These are phyloP conservation scores for Coprinopsis cinerea DNA, from an alignment of 768 basidiomycete genomes.

Conservation along the genomic window DNA sequence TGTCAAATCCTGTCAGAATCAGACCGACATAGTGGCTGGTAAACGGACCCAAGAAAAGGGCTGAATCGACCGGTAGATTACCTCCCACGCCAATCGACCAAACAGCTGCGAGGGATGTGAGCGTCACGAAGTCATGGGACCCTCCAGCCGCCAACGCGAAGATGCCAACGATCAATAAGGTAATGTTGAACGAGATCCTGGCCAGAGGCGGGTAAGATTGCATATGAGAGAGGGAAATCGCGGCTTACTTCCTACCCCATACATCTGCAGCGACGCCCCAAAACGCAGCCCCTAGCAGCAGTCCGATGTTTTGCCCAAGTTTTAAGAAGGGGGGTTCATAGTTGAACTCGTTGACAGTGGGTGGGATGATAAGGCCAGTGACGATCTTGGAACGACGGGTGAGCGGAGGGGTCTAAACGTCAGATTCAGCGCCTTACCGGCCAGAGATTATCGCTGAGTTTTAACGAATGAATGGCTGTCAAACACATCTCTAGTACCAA, in stretches of 20 bases:
- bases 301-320: constrained; percentile 65
- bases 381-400: constrained; percentile 16
- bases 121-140: constrained; percentile 42
- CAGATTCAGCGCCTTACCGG: constrained; percentile 12
- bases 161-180: constrained; percentile 58
- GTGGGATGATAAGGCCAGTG: constrained; percentile 46
- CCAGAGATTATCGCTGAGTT: constrained; percentile 24
- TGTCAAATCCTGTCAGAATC: constrained; percentile 14
- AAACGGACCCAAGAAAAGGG: constrained; percentile 62
- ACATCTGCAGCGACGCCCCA: constrained; percentile 67
- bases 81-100: constrained; percentile 71
- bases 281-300: constrained; percentile 62
- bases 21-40: not conserved
- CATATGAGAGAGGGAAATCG: not conserved
- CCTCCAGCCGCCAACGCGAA: constrained; percentile 61
- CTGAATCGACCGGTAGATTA: constrained; percentile 63
- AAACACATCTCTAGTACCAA: not conserved
- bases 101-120: constrained; percentile 46
- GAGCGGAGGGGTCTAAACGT: not conserved
- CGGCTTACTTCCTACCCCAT: constrained; percentile 57
- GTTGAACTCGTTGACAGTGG: constrained; percentile 60
- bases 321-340: constrained; percentile 58
- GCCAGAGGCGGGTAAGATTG: not conserved
- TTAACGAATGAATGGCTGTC: not conserved
- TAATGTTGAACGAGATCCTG: constrained; percentile 65